Evolutionary conservation across 768 basidiomycete species (phyloP).

Genomic region (Boletus sp.): DNA sequence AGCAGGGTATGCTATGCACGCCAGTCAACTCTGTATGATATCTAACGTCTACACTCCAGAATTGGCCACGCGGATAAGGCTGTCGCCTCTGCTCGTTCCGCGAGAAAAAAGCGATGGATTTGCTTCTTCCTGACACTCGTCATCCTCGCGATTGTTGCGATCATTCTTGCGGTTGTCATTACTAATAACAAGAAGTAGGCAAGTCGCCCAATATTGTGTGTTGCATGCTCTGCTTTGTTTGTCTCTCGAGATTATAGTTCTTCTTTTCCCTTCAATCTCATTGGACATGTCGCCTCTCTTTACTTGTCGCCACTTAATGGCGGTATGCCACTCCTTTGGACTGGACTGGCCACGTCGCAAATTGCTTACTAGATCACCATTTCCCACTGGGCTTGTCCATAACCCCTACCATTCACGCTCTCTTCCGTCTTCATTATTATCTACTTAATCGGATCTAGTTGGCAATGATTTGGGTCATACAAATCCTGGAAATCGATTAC

Average conservation of each 20-base stretch:
- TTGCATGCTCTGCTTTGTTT: not conserved
- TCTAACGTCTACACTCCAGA: conserved; percentile 38
- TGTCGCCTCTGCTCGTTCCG: conserved; percentile 78
- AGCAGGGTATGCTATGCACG: conserved; percentile 55
- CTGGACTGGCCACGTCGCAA: conserved; percentile 6
- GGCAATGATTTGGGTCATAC: conserved; percentile 16
- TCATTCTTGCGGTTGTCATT: conserved; percentile 58
- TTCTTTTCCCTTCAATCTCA: not conserved
- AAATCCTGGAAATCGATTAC: conserved; percentile 5
- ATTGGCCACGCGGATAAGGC: conserved; percentile 83
- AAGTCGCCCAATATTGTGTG: not conserved
- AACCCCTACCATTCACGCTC: conserved; percentile 13
- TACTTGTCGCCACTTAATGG: not conserved
- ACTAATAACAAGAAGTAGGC: conserved; percentile 42
- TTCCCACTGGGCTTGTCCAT: not conserved
- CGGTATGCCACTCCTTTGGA: conserved; percentile 22
- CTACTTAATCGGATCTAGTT: conserved; percentile 28
- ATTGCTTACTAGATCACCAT: conserved; percentile 14
- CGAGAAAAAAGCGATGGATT: conserved; percentile 96
- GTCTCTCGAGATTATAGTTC: not conserved
- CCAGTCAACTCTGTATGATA: not conserved
- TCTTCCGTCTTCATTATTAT: conserved; percentile 20
- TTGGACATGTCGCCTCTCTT: conserved; percentile 15
- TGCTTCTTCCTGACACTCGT: conserved; percentile 78
- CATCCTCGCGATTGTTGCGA: conserved; percentile 61